A percentile compares a stretch with the other conserved stretches of the same genome.
Evolutionary conservation across 1,284 basidiomycete species (phyloP).

Genomic region (Ustilago vetiveriae): DNA sequence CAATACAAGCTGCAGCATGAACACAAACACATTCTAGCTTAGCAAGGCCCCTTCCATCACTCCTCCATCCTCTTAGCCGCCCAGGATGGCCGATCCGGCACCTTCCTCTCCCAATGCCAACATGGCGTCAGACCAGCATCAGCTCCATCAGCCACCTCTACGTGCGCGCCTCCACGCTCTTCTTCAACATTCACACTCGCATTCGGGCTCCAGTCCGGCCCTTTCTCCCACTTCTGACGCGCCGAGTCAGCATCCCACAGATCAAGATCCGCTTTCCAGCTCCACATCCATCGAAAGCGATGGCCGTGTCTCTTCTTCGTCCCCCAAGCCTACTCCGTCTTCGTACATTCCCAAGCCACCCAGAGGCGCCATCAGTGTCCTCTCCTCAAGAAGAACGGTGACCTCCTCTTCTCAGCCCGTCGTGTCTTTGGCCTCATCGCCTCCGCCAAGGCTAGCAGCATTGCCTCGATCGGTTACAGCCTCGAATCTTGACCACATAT

Average conservation of each 20-base stretch:
- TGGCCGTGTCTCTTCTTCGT: conserved; percentile 2
- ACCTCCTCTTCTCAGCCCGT: not conserved
- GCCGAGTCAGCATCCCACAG: conserved; percentile 13
- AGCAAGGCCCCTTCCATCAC: conserved; percentile 5
- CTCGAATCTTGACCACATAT: conserved; percentile 12
- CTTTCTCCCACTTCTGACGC: conserved; percentile 28
- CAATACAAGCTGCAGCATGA: conserved; percentile 3
- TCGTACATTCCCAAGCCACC: conserved; percentile 4
- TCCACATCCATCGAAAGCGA: conserved; percentile 23
- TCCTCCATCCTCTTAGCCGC: conserved; percentile 1
- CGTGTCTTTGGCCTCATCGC: conserved; percentile 4
- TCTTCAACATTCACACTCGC: conserved; percentile 28
- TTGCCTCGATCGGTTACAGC: conserved; percentile 26
- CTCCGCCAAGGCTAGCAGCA: conserved; percentile 18
- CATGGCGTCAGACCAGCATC: not conserved
- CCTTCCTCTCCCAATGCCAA: conserved; percentile 6
- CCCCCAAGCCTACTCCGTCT: conserved; percentile 2
- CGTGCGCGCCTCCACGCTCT: conserved; percentile 33
- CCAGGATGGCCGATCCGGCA: conserved; percentile 8
- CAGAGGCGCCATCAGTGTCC: conserved; percentile 25
- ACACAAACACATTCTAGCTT: not conserved
- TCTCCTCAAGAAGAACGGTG: conserved; percentile 2
- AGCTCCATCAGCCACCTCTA: conserved; percentile 21
- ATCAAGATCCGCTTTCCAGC: conserved; percentile 14
- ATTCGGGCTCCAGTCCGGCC: conserved; percentile 27